Evolutionary conservation across 768 basidiomycete species (phyloP).

Genomic region (Calocera viscosa): DNA sequence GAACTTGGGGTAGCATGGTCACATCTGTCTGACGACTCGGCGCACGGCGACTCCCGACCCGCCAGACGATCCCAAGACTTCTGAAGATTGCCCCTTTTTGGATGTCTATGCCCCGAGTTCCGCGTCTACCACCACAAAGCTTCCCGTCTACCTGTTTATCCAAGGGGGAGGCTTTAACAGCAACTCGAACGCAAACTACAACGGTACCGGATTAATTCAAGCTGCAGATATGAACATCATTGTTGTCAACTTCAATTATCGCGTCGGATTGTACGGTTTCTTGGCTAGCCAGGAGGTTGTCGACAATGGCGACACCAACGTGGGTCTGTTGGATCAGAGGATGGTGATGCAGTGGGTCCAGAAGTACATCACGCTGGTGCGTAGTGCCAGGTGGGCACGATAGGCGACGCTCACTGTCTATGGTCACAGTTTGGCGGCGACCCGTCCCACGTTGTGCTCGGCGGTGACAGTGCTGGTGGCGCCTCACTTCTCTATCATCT

Average conservation of each 20-base stretch:
- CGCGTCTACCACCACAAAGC: not conserved
- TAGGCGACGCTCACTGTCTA: too few species aligned
- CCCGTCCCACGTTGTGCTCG: slow-evolving; percentile 16
- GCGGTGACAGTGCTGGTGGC: slow-evolving; percentile 33
- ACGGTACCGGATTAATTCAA: slow-evolving; percentile 11
- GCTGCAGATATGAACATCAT: not conserved
- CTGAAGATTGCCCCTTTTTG: slow-evolving; percentile 28
- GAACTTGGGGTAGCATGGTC: too few species aligned
- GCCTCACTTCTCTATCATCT: slow-evolving; percentile 36
- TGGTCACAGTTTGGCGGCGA: slow-evolving; percentile 17
- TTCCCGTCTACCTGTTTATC: not conserved
- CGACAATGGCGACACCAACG: not conserved
- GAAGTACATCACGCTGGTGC: not conserved
- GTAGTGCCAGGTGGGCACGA: too few species aligned
- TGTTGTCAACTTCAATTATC: not conserved
- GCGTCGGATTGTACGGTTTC: not conserved
- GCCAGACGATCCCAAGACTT: slow-evolving; percentile 37
- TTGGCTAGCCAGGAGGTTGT: not conserved
- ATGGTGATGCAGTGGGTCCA: not conserved
- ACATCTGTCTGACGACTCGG: too few species aligned
- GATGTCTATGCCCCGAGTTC: not conserved
- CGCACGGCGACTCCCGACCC: slow-evolving; percentile 34
- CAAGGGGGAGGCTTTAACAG: not conserved
- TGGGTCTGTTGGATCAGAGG: not conserved
- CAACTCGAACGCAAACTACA: not conserved